These are phyloP conservation scores for Citrus australasica DNA, from an alignment of 345 rosid genomes.

Conservation along the genomic window DNA sequence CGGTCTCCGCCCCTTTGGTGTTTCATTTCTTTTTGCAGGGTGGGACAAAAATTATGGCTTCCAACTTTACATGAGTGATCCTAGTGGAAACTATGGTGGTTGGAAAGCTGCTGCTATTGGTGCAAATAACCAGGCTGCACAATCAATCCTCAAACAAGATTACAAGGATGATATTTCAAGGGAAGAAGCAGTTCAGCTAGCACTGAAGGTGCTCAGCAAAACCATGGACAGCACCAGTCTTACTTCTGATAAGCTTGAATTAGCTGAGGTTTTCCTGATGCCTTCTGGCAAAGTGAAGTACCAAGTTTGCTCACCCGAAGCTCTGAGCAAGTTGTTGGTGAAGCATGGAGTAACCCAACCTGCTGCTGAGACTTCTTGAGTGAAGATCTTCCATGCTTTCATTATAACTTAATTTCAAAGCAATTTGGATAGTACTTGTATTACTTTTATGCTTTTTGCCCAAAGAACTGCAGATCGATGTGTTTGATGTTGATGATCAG, in stretches of 20 bases:
- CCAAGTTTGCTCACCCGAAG: conserved; percentile 74
- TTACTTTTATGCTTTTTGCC: neutral
- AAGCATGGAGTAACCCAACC: conserved; percentile 84
- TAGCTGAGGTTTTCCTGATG: conserved; percentile 74
- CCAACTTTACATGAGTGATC: conserved; percentile 95
- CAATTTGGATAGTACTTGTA: conserved; percentile 3
- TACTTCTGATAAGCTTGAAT: conserved; percentile 90
- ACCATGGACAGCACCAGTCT: conserved; percentile 99
- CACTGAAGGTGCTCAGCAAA: conserved; percentile 88
- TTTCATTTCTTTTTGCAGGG: conserved; percentile 89
- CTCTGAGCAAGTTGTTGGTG: conserved; percentile 73
- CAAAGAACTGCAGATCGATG: neutral
- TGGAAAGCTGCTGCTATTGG: conserved; percentile 98
- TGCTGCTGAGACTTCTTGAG: conserved; percentile 56
- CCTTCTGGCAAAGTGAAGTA: conserved; percentile 86
- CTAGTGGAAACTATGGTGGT: conserved; percentile 91
- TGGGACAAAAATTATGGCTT: conserved; percentile 94
- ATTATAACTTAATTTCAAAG: neutral
- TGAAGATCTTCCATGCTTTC: neutral
- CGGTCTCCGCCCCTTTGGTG: conserved; percentile 96
- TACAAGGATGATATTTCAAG: conserved; percentile 86
- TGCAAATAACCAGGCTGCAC: conserved; percentile 97
- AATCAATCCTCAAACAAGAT: conserved; percentile 94
- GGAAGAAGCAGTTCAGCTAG: conserved; percentile 89
- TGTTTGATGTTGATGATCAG: conserved; percentile 2